Evolutionary conservation across 768 basidiomycete species (phyloP).

Genomic region (Serendipita sp.): DNA sequence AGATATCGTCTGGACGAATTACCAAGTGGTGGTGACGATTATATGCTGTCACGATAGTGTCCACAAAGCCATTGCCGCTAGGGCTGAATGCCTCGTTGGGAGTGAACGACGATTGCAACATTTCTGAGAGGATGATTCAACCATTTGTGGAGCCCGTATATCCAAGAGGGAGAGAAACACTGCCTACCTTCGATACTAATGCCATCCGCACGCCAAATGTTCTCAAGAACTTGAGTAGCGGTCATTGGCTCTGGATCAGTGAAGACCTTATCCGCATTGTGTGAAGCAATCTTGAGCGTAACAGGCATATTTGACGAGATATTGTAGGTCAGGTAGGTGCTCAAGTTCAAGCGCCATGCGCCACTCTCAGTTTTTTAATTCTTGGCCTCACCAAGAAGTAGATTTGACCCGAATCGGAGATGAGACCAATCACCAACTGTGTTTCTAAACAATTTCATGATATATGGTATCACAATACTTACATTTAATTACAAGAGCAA

Average conservation of each 20-base stretch:
- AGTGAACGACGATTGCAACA: conserved; percentile 20
- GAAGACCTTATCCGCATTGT: background rate
- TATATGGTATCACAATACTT: no score
- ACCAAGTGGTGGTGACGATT: conserved; percentile 24
- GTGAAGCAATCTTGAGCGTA: background rate
- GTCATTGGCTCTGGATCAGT: background rate
- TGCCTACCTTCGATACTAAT: background rate
- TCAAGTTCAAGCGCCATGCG: no score
- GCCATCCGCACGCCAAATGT: background rate
- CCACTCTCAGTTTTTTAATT: no score
- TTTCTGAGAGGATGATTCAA: conserved; percentile 1
- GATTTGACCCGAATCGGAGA: no score
- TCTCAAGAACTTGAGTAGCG: background rate
- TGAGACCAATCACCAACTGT: no score
- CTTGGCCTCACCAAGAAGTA: no score
- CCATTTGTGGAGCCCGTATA: background rate
- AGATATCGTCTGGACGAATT: conserved; percentile 34
- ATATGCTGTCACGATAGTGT: conserved; percentile 21
- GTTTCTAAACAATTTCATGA: no score
- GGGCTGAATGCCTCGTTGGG: background rate
- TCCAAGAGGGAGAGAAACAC: background rate
- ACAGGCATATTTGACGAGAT: background rate
- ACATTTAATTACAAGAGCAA: no score
- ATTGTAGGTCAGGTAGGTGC: no score
- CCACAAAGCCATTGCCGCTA: conserved; percentile 20